Evolutionary conservation across 192 early-diverging fungal genomes (phyloP), one percentile per base, ranked within the genome.

Genomic region (Coemansia brasiliensis): DNA sequence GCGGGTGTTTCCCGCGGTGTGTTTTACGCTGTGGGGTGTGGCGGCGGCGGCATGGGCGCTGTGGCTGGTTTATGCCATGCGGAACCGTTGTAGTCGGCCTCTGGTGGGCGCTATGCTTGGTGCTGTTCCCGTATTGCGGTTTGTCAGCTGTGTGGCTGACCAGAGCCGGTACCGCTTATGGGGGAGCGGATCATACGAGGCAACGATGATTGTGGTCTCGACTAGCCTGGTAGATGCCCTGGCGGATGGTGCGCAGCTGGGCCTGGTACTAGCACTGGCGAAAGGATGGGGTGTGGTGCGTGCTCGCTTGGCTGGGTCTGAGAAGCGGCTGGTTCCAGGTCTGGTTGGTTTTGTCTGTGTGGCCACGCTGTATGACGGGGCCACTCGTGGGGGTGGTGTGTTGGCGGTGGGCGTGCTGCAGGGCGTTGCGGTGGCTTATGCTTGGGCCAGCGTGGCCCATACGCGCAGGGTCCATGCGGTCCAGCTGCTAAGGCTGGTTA

Each of bases 251-350:
- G 63, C 73, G 1, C 73, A 76, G 5, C 16, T 69, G 21, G 51
- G 65, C 6, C 59, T 43, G 13, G 26, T 76, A 3, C 51, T 76
- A 63, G 67, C 73, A 15, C 43, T 76, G 42, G 54, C 63, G 29
- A 76, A 76, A 56, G 73, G 73, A 29, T 76, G 73, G 73, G 73
- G 73, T 39, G 67, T 76, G 0, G 73, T 76, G 25, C 54, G 73
- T 4, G 57, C 67, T 21, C 40, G 66, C 18, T 63, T 76, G 50
- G 73, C 65, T 0, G 73, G 73, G 9, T 20, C 62, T 9, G 73
- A 76, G 52, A 76, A 76, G 55, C 52, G 73, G 20, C 49, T 69
- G 43, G 63, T 76, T 15, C 63, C 67, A 5, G 73, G 67, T 0
- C 35, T 76, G n/a, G 67, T 76, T 0, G 65, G 61, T 10, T 76